Conservation (phyloP, 1,284 basidiomycete genomes). For the Trametes versicolor region DNA sequence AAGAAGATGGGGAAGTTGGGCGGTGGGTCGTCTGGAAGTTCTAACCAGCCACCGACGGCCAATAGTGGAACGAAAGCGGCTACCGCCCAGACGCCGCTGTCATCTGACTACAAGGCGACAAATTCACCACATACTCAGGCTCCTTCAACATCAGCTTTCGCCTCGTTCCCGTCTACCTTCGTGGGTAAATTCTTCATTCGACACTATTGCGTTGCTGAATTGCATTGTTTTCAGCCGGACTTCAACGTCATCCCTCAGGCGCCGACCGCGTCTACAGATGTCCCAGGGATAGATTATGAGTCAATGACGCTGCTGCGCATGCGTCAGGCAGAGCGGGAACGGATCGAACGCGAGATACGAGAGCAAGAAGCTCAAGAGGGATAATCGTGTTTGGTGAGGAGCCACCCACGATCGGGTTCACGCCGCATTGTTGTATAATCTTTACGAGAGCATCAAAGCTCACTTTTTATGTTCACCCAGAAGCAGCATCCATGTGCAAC, state of each 20-base stretch:
- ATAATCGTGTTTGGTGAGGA: background rate
- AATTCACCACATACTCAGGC: conserved; percentile 7
- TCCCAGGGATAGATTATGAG: conserved; percentile 75
- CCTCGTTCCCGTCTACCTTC: conserved; percentile 65
- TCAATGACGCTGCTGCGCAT: conserved; percentile 83
- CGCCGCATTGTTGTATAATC: background rate
- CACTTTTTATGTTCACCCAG: background rate
- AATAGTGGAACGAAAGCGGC: background rate
- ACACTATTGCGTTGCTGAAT: conserved; percentile 7
- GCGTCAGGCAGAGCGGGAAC: conserved; percentile 81
- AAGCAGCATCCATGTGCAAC: too few species aligned
- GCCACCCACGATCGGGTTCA: background rate
- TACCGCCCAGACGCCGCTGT: conserved; percentile 4
- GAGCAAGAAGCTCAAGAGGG: conserved; percentile 63
- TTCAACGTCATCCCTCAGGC: conserved; percentile 38
- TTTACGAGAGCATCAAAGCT: background rate
- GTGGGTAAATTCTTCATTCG: conserved; percentile 49
- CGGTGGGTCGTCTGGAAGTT: conserved; percentile 8
- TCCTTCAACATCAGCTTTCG: conserved; percentile 19
- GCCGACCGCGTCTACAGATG: conserved; percentile 36
- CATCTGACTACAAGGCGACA: conserved; percentile 1
- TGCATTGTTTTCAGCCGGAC: conserved; percentile 41
- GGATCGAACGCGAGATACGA: conserved; percentile 79
- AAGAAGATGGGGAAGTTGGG: conserved; percentile 74
- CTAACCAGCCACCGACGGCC: conserved; percentile 1